These are phyloP conservation scores for Aspergillus sp. DNA, from an alignment of 2,329 filamentous ascomycete species.

Conservation along the genomic window DNA sequence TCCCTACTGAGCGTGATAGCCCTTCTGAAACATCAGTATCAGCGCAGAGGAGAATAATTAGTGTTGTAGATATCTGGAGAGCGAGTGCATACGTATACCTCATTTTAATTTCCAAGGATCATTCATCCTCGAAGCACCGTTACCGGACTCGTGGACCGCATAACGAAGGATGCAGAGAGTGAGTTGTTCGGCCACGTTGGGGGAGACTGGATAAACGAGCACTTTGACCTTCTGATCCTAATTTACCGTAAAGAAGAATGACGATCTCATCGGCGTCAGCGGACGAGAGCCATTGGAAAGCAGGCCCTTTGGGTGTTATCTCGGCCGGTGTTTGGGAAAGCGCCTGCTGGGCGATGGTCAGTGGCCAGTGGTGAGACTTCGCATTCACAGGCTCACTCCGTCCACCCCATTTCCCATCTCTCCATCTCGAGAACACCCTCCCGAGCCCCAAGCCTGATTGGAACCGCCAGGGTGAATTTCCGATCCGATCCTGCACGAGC, in stretches of 20 bases:
- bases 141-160: background rate
- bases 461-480: constrained; percentile 4
- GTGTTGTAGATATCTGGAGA: background rate
- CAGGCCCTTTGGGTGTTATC: constrained; percentile 8
- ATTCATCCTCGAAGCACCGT: background rate
- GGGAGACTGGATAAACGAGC: background rate
- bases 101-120: background rate
- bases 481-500: constrained; percentile 10
- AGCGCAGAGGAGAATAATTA: background rate
- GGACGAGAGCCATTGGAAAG: constrained; percentile 11
- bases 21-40: background rate
- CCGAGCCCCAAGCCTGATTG: background rate
- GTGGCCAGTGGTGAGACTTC: background rate
- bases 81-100: background rate
- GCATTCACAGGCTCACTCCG: background rate
- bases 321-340: constrained; percentile 16
- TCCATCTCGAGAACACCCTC: constrained; percentile 1
- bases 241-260: background rate
- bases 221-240: background rate
- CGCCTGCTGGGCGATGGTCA: background rate
- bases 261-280: constrained; percentile 1
- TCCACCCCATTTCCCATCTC: background rate
- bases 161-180: background rate
- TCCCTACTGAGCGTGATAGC: background rate
- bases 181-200: background rate